phyloP scores from a whole-genome alignment of 495 filamentous ascomycete genomes.

The Neurospora pannonica region DNA sequence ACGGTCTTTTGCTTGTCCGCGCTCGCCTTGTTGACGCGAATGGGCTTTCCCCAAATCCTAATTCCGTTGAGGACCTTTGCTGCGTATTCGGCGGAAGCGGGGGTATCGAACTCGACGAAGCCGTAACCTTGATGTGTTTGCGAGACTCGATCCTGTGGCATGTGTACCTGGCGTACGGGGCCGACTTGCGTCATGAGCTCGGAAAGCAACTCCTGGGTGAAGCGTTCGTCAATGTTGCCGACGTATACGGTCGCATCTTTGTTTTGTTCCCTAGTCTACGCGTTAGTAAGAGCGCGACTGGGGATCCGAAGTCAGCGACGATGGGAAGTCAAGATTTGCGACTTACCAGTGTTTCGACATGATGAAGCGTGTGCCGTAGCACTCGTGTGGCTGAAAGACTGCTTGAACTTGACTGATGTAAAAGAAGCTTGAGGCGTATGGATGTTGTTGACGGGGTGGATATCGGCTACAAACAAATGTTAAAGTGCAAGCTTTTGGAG shows the following conservation, averaged over 20 bases:
- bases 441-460: neutral
- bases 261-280: conserved; percentile 75
- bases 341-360: conserved; percentile 62
- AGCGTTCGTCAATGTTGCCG: conserved; percentile 95
- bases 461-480: neutral
- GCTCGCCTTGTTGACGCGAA: conserved; percentile 83
- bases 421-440: neutral
- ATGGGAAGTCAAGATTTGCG: neutral
- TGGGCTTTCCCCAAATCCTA: conserved; percentile 84
- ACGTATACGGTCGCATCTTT: conserved; percentile 98
- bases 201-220: conserved; percentile 82
- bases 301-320: neutral
- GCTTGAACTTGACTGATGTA: neutral
- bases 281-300: neutral
- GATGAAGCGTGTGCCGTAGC: neutral
- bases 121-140: conserved; percentile 96
- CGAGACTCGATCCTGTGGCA: conserved; percentile 95
- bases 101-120: conserved; percentile 95
- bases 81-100: conserved; percentile 95
- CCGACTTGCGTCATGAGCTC: conserved; percentile 97
- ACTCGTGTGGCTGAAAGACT: neutral
- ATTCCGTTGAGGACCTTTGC: conserved; percentile 95
- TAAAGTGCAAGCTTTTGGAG: neutral
- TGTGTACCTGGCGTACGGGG: conserved; percentile 91
- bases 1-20: conserved; percentile 96